phyloP scores from a whole-genome alignment of 345 rosid genomes.

The Xanthoceras sorbifolium region DNA sequence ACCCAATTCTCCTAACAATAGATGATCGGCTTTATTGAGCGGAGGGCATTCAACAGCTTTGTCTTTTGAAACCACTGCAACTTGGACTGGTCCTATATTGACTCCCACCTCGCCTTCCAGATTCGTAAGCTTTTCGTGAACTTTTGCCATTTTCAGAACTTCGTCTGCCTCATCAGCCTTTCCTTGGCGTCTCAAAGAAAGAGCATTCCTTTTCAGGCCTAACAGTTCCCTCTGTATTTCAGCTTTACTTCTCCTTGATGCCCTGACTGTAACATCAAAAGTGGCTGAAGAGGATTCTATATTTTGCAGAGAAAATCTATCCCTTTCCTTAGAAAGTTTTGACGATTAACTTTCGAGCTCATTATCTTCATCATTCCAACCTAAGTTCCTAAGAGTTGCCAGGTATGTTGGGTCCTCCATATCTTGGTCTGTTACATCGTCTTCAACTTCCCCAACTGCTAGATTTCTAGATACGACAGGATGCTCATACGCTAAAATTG shows the following conservation, averaged over 20 bases:
- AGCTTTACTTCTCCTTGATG: slow-evolving; percentile 59
- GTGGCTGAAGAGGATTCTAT: slow-evolving; percentile 23
- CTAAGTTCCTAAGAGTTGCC: slow-evolving; percentile 53
- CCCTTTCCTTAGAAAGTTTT: slow-evolving; percentile 28
- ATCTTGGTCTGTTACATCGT: slow-evolving; percentile 71
- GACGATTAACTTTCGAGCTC: slow-evolving; percentile 20
- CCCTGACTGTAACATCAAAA: slow-evolving; percentile 23
- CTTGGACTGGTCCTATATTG: slow-evolving; percentile 12
- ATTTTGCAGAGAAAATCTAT: slow-evolving; percentile 26
- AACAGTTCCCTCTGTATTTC: slow-evolving; percentile 87
- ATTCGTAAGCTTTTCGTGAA: slow-evolving; percentile 22
- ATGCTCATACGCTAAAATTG: slow-evolving; percentile 25
- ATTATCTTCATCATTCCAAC: slow-evolving; percentile 68
- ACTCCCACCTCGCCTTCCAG: slow-evolving; percentile 18
- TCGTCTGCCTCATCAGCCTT: slow-evolving; percentile 78
- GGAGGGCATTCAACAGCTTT: slow-evolving; percentile 33
- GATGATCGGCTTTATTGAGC: slow-evolving; percentile 23
- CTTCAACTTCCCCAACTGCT: slow-evolving; percentile 45
- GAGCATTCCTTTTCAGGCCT: slow-evolving; percentile 79
- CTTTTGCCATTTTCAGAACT: slow-evolving; percentile 55
- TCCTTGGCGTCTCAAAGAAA: slow-evolving; percentile 75
- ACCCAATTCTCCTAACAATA: slow-evolving; percentile 32
- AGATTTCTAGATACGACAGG: slow-evolving; percentile 29
- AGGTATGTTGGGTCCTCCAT: slow-evolving; percentile 65
- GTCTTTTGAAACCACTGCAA: slow-evolving; percentile 20